Conservation (phyloP, 2,329 filamentous ascomycete species). For the Pyrenophora seminiperda region DNA sequence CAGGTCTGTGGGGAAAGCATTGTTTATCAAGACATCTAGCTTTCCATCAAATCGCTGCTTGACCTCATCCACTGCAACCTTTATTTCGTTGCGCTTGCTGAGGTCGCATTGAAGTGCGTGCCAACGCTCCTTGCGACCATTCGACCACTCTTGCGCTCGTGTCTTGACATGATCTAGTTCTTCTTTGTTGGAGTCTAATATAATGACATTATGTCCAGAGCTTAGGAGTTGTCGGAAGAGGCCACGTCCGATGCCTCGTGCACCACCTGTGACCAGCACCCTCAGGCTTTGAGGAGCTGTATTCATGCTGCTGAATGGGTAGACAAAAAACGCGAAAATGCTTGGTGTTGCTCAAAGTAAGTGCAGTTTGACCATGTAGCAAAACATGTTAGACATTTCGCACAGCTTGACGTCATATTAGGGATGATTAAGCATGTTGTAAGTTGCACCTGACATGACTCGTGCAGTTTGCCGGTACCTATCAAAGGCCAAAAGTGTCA, state of each 20-base stretch:
- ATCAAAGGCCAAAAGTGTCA: too few species aligned
- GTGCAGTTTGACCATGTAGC: neutral
- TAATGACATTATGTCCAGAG: constrained; percentile 53
- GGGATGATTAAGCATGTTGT: too few species aligned
- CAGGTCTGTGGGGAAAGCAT: constrained; percentile 41
- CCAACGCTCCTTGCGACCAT: constrained; percentile 21
- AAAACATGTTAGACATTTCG: too few species aligned
- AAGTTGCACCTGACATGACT: too few species aligned
- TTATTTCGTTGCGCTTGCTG: constrained; percentile 47
- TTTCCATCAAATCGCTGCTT: constrained; percentile 44
- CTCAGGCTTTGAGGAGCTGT: constrained; percentile 21
- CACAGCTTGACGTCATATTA: too few species aligned
- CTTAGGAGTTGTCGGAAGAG: constrained; percentile 52
- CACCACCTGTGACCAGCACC: constrained; percentile 51
- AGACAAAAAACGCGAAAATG: neutral
- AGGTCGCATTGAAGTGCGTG: constrained; percentile 47
- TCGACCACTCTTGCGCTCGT: constrained; percentile 35
- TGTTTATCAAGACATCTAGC: constrained; percentile 45
- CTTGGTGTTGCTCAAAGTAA: too few species aligned
- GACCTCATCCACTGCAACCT: constrained; percentile 43
- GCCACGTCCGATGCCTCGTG: constrained; percentile 54
- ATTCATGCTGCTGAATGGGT: neutral
- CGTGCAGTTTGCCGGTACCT: too few species aligned
- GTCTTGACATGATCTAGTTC: constrained; percentile 48
- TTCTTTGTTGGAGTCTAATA: constrained; percentile 52